Evolutionary conservation across 2,329 filamentous ascomycete species (phyloP).

Genomic region (Cordyceps sp.): DNA sequence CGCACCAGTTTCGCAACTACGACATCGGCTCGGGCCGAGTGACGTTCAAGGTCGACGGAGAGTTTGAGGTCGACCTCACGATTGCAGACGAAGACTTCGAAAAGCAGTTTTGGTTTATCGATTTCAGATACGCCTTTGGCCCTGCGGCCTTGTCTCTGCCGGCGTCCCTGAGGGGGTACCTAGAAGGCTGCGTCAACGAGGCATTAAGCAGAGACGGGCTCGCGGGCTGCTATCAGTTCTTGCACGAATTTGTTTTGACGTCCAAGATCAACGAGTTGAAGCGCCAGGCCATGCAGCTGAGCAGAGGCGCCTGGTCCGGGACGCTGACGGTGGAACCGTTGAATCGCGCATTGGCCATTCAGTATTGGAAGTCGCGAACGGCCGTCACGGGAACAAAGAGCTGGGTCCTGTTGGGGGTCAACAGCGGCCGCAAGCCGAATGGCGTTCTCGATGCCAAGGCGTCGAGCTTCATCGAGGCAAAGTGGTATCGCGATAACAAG

Average conservation of each 20-base stretch:
- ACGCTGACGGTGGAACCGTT: slow-evolving; percentile 63
- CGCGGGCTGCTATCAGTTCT: slow-evolving; percentile 63
- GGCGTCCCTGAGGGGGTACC: slow-evolving; percentile 42
- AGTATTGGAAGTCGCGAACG: slow-evolving; percentile 66
- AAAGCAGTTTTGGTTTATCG: slow-evolving; percentile 86
- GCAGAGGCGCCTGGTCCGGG: slow-evolving; percentile 58
- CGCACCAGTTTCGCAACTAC: slow-evolving; percentile 62
- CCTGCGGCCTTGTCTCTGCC: slow-evolving; percentile 48
- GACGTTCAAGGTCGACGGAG: slow-evolving; percentile 66
- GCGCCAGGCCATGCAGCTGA: slow-evolving; percentile 58
- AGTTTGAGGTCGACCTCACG: slow-evolving; percentile 88
- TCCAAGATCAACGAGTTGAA: slow-evolving; percentile 76
- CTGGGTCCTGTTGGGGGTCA: slow-evolving; percentile 79
- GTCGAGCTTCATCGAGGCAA: slow-evolving; percentile 40
- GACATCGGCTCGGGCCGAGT: slow-evolving; percentile 71
- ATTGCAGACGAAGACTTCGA: slow-evolving; percentile 72
- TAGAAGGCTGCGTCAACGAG: slow-evolving; percentile 60
- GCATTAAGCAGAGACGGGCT: slow-evolving; percentile 55
- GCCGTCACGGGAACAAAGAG: slow-evolving; percentile 48
- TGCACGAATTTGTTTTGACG: slow-evolving; percentile 78
- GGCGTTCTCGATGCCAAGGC: slow-evolving; percentile 21
- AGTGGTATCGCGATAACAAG: slow-evolving; percentile 75
- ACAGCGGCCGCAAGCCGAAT: slow-evolving; percentile 40
- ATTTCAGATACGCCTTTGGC: slow-evolving; percentile 69
- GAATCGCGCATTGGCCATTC: slow-evolving; percentile 67